These are phyloP conservation scores for Panaeolus papilionaceus DNA, from an alignment of 768 basidiomycete genomes.

Conservation along the genomic window DNA sequence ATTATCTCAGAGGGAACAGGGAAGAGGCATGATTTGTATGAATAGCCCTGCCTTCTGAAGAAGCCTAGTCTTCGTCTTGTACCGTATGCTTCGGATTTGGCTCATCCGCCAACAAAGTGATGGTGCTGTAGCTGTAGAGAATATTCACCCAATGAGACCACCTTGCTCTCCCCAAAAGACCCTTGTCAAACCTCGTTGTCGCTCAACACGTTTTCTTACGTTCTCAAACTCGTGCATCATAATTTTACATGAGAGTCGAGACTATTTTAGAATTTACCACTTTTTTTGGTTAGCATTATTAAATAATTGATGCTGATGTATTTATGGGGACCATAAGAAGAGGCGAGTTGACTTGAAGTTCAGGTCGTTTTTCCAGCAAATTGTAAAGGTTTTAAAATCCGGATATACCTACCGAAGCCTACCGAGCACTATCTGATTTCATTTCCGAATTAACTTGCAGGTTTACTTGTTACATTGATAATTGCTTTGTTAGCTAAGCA, in stretches of 20 bases:
- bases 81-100: not conserved
- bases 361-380: no score
- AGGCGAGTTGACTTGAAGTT: no score
- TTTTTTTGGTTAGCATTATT: not conserved
- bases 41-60: not conserved
- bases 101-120: constrained; percentile 11
- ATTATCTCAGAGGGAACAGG: not conserved
- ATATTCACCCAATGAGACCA: not conserved
- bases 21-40: not conserved
- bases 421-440: not conserved
- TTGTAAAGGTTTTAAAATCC: no score
- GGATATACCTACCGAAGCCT: not conserved
- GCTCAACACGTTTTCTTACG: constrained; percentile 7
- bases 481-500: not conserved
- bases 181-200: not conserved
- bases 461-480: not conserved
- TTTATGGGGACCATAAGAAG: no score
- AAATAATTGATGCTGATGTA: not conserved
- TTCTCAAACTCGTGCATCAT: constrained; percentile 12
- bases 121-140: not conserved
- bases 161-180: not conserved
- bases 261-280: not conserved
- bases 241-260: not conserved
- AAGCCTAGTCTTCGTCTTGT: not conserved
- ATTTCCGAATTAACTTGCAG: not conserved